phyloP scores from a whole-genome alignment of 1,284 basidiomycete species.

The Trichosporon asahii region DNA sequence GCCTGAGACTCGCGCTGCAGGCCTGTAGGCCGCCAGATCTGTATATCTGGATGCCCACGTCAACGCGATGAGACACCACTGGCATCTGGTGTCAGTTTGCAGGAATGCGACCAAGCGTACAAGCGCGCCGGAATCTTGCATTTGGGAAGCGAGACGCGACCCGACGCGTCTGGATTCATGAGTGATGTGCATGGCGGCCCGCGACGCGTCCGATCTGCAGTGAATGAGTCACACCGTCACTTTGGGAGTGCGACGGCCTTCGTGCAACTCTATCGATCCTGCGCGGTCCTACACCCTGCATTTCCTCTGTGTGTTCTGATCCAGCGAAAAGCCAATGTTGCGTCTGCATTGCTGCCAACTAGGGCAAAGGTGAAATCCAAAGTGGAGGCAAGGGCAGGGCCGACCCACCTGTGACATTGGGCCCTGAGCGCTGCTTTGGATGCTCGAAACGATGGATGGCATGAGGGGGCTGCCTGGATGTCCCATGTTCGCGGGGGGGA shows the following conservation, averaged over 20 bases:
- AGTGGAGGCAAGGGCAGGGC: not conserved
- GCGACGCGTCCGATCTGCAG: conserved; percentile 1
- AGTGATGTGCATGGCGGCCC: not conserved
- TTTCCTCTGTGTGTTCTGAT: not conserved
- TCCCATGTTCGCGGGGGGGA: not conserved
- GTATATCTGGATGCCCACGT: no score
- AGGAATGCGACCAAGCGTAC: not conserved
- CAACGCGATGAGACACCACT: no score
- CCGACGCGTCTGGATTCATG: not conserved
- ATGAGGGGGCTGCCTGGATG: not conserved
- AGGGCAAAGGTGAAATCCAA: not conserved
- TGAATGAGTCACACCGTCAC: not conserved
- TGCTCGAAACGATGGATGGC: not conserved
- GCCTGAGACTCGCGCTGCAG: not conserved
- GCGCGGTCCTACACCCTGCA: no score
- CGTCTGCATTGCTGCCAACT: no score
- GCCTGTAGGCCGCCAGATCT: no score
- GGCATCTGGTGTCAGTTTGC: no score
- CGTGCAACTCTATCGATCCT: not conserved
- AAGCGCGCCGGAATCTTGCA: not conserved
- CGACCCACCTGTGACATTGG: not conserved
- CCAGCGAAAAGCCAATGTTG: not conserved
- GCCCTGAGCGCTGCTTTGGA: not conserved
- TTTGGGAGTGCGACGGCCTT: not conserved
- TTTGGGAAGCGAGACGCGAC: not conserved